Evolutionary conservation across 148 eudicot genomes (phyloP), one percentile per base, ranked within the genome.

Genomic region (Tetragonia tetragonoides): DNA sequence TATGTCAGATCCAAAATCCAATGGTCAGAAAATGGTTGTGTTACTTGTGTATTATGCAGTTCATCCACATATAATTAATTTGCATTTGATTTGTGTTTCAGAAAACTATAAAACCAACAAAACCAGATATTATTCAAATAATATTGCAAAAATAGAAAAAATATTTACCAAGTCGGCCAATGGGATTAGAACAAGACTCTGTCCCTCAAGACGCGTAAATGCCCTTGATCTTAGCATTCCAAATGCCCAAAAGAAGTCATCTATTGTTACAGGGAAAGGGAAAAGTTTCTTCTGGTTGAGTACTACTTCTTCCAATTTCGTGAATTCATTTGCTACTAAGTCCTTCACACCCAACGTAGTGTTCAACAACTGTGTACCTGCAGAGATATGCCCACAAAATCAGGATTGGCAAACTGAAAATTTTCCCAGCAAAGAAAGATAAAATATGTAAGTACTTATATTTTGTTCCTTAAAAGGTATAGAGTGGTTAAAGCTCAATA

Each of bases 161-260:
- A 46, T 57, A 53, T 57, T 75, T 89, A 96, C 99, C 98, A 96
- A 81, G 84, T 96, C 99, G 8, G 97, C 98, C 41, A 90, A 74
- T 37, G 98, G 99, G 81, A 96, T 85, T 37, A 95, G 75, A 56
- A 93, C 95, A 76, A 96, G 94, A 82, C 92, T 93, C 77, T 93
- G 93, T 75, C 90, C 92, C 16, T 95, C 87, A 71, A 93, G 89
- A 46, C 95, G 93, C 60, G 98, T 91, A 79, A 93, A 96, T 66
- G 97, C 99, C 81, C 98, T 87, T 68, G 99, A 96, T 83, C 97
- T 86, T 79, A 93, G 88, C 75, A 93, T 91, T 72, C 98, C 99
- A 80, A 96, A 96, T 38, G 97, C 98, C 99, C 99, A 96, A 18
- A 91, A 73, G 87, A 93, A 96, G 80, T 96, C 98, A 46, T 93